Evolutionary conservation across 1,139 yeast species (phyloP), one percentile per base, ranked within the genome.

Genomic region (Citeromyces hawaiiensis): DNA sequence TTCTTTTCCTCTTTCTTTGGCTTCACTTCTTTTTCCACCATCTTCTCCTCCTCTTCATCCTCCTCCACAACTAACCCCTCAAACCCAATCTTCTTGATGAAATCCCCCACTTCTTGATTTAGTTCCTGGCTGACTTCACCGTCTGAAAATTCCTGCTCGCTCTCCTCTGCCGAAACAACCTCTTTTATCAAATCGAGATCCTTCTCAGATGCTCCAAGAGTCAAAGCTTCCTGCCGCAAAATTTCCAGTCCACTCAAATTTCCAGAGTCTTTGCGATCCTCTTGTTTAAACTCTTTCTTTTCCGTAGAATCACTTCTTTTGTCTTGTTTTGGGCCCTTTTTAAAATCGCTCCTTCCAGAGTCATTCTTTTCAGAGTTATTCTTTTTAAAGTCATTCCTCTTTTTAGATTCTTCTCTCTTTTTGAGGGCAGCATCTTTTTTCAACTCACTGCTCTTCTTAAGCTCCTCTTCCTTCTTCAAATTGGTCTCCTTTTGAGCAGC

Each of bases 41-140:
- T n/a, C n/a, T n/a, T n/a, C n/a, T n/a, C n/a, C n/a, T n/a, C n/a
- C n/a, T n/a, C n/a, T 6, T 18, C 25, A 13, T 15, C 18, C 13
- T 19, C 21, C 7, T 19, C 21, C 4, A 19, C 21, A 7, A 19
- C 53, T 61, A 4, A 57, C 4, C 60, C 62, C 7, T 61, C 64
- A 29, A 83, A 64, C 0, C 94, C 94, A 48, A 83, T 70, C 27
- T 69, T 72, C 45, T 72, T 70, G 77, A 87, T 77, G 53, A 83
- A 80, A 14, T 63, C 64, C 25, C 70, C 63, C 44, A 86, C 64
- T 43, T 85, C 96, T 31, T 62, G 56, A 11, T 69, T 66, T 25
- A 83, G 68, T 2, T 59, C 62, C 34, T 61, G 57, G 43, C 77
- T 88, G 13, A 54, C 54, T n/a, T 55, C 62, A 34, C 53, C 61